These are phyloP conservation scores for Calonectria montana DNA, from an alignment of 2,329 filamentous ascomycete genomes.

Conservation along the genomic window DNA sequence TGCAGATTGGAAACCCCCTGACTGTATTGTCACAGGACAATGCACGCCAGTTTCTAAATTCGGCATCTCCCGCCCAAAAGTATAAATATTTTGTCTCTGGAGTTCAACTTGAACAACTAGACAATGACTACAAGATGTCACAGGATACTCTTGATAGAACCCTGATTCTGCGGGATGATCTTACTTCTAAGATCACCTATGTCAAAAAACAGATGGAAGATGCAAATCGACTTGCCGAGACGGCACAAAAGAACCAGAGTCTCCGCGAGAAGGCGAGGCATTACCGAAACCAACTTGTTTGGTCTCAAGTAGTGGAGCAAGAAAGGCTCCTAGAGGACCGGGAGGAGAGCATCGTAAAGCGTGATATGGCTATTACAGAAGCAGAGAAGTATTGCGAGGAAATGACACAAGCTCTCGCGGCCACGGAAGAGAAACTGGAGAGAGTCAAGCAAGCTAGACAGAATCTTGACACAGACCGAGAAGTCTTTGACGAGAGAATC, in stretches of 20 bases:
- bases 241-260: conserved; percentile 73
- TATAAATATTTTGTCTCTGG: conserved; percentile 98
- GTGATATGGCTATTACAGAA: conserved; percentile 41
- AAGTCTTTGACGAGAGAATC: conserved; percentile 56
- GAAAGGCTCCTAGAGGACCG: conserved; percentile 65
- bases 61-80: conserved; percentile 84
- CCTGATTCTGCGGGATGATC: conserved; percentile 50
- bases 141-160: conserved; percentile 81
- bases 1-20: conserved; percentile 97
- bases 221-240: conserved; percentile 72
- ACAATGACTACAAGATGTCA: conserved; percentile 89
- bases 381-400: conserved; percentile 47
- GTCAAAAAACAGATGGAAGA: conserved; percentile 61
- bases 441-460: conserved; percentile 53
- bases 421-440: conserved; percentile 58
- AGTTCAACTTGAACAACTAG: conserved; percentile 91
- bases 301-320: conserved; percentile 85
- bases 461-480: conserved; percentile 58
- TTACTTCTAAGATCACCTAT: conserved; percentile 47
- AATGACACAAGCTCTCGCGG: conserved; percentile 62
- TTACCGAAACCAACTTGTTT: conserved; percentile 78
- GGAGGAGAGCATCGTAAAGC: conserved; percentile 42
- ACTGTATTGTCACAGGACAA: conserved; percentile 96
- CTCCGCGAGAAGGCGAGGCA: conserved; percentile 71
- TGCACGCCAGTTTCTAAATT: conserved; percentile 91